Evolutionary conservation across 306 rosid species (phyloP).

Genomic region (Aeschynomene evenia): DNA sequence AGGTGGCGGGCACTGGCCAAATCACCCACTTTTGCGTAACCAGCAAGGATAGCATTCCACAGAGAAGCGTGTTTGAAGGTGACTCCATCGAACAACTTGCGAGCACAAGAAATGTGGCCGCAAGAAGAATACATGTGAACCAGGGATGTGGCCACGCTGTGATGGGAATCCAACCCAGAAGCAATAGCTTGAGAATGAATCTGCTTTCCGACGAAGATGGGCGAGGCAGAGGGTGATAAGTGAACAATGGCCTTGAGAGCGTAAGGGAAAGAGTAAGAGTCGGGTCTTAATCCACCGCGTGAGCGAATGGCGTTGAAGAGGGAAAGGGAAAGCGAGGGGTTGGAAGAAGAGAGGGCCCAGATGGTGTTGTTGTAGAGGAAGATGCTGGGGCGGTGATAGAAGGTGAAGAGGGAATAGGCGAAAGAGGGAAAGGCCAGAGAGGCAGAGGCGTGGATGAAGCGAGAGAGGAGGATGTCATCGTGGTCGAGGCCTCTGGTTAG

Average conservation of each 20-base stretch:
- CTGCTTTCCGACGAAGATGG: slow-evolving; percentile 38
- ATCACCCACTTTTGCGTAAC: slow-evolving; percentile 58
- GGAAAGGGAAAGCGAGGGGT: slow-evolving; percentile 30
- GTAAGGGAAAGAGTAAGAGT: slow-evolving; percentile 58
- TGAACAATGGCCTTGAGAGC: slow-evolving; percentile 52
- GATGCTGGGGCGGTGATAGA: slow-evolving; percentile 26
- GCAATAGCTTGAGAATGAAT: slow-evolving; percentile 52
- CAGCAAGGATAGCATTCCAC: slow-evolving; percentile 63
- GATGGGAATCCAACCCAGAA: slow-evolving; percentile 41
- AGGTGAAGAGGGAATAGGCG: slow-evolving; percentile 48
- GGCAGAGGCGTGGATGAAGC: slow-evolving; percentile 45
- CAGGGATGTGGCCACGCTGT: slow-evolving; percentile 40
- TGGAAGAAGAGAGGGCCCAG: slow-evolving; percentile 41
- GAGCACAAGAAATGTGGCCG: slow-evolving; percentile 41
- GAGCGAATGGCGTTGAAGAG: slow-evolving; percentile 33
- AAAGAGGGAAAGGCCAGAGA: slow-evolving; percentile 42
- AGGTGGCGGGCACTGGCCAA: slow-evolving; percentile 43
- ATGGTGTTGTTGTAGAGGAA: slow-evolving; percentile 49
- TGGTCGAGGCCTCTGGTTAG: slow-evolving; percentile 41
- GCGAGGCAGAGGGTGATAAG: background rate
- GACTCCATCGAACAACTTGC: slow-evolving; percentile 51
- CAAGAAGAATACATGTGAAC: slow-evolving; percentile 60
- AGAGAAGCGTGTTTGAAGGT: slow-evolving; percentile 22
- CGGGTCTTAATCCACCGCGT: slow-evolving; percentile 40
- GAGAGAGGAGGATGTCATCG: slow-evolving; percentile 46